A percentile compares a stretch with the other conserved stretches of the same genome.
These are phyloP conservation scores for Cytospora mali DNA, from an alignment of 2,329 filamentous ascomycete genomes.

Conservation along the genomic window DNA sequence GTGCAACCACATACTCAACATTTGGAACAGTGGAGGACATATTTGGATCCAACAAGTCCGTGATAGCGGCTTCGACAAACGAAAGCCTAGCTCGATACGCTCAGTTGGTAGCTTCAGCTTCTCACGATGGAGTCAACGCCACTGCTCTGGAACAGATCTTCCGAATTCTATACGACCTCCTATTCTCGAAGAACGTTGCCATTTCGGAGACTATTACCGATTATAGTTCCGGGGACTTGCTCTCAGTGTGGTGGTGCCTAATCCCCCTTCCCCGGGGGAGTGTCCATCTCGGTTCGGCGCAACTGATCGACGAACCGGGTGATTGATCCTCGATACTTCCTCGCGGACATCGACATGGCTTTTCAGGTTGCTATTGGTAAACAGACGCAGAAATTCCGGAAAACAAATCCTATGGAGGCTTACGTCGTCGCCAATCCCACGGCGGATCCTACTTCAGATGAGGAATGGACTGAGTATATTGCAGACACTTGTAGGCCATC, in stretches of 20 bases:
- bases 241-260: constrained; percentile 43
- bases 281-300: constrained; percentile 43
- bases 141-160: constrained; percentile 45
- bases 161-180: constrained; percentile 48
- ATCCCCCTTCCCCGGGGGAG: constrained; percentile 45
- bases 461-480: constrained; percentile 14
- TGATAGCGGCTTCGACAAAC: constrained; percentile 30
- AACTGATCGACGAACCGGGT: constrained; percentile 40
- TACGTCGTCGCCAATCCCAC: constrained; percentile 25
- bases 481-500: not conserved
- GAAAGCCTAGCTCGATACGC: constrained; percentile 32
- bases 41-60: constrained; percentile 33
- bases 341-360: constrained; percentile 41
- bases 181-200: constrained; percentile 49
- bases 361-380: constrained; percentile 36
- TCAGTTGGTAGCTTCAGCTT: constrained; percentile 2
- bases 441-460: constrained; percentile 11
- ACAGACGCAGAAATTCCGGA: constrained; percentile 37
- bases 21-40: constrained; percentile 37
- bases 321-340: constrained; percentile 42
- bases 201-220: constrained; percentile 51
- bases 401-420: constrained; percentile 34
- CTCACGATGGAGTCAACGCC: constrained; percentile 24
- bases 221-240: constrained; percentile 33
- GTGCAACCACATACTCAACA: constrained; percentile 33